phyloP scores from a whole-genome alignment of 2,329 filamentous ascomycete genomes.

The Parafenestella ontariensis region DNA sequence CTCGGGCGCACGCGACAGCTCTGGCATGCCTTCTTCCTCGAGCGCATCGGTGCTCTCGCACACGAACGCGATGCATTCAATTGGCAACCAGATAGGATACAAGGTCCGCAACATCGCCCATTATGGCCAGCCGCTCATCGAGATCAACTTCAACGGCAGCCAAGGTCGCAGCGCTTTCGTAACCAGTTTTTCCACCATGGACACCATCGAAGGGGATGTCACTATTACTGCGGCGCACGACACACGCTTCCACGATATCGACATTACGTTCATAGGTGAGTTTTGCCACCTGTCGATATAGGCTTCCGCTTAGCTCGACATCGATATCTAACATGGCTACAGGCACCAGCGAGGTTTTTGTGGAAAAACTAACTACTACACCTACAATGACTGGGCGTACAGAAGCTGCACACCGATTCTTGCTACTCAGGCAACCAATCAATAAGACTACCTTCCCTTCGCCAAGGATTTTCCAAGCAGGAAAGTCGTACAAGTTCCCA shows the following conservation, averaged over 20 bases:
- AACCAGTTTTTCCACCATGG: conserved; percentile 63
- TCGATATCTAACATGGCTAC: conserved; percentile 19
- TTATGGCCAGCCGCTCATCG: conserved; percentile 50
- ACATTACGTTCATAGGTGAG: conserved; percentile 65
- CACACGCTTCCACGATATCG: conserved; percentile 63
- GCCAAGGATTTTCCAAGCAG: conserved; percentile 62
- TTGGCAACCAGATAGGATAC: conserved; percentile 43
- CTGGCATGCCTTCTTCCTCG: conserved; percentile 30
- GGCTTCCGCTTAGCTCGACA: neutral
- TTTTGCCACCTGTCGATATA: conserved; percentile 3
- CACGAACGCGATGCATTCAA: conserved; percentile 36
- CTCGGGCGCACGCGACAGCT: conserved; percentile 15
- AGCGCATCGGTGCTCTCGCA: conserved; percentile 26
- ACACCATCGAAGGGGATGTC: conserved; percentile 63
- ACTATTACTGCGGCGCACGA: conserved; percentile 59
- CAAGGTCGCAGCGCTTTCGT: conserved; percentile 45
- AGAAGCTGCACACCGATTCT: conserved; percentile 66
- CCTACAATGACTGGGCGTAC: conserved; percentile 61
- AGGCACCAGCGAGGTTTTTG: conserved; percentile 60
- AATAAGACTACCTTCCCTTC: conserved; percentile 60
- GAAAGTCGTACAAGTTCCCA: conserved; percentile 64
- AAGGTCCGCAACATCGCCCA: conserved; percentile 44
- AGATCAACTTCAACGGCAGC: conserved; percentile 50
- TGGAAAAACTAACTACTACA: conserved; percentile 62
- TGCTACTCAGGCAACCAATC: conserved; percentile 68